These are phyloP conservation scores for Cryphonectria japonica DNA, from an alignment of 2,329 filamentous ascomycete genomes.

Conservation along the genomic window DNA sequence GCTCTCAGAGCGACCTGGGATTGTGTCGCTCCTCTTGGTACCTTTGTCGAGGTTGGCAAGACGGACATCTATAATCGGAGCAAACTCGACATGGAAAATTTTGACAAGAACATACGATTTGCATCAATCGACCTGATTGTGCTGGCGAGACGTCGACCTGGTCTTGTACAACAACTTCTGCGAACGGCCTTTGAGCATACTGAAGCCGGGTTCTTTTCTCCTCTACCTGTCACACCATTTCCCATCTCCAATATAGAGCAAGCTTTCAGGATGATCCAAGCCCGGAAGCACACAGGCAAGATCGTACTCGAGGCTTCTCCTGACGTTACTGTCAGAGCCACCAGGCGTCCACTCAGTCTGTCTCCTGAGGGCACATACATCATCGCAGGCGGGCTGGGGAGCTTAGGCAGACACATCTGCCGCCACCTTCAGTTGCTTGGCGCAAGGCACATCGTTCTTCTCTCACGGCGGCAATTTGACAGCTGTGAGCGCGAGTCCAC, in stretches of 20 bases:
- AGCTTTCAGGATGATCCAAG: slow-evolving; percentile 49
- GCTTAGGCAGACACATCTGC: slow-evolving; percentile 36
- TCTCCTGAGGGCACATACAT: slow-evolving; percentile 36
- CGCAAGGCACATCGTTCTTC: slow-evolving; percentile 37
- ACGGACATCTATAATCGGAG: slow-evolving; percentile 37
- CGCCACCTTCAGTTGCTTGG: slow-evolving; percentile 35
- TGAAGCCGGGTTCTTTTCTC: slow-evolving; percentile 30
- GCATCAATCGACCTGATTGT: slow-evolving; percentile 22
- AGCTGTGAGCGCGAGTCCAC: slow-evolving; percentile 2
- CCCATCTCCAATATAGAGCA: slow-evolving; percentile 42
- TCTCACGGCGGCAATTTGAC: slow-evolving; percentile 36
- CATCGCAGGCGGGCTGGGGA: slow-evolving; percentile 40
- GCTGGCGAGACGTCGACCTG: slow-evolving; percentile 4
- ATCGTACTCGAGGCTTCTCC: slow-evolving; percentile 35
- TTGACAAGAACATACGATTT: slow-evolving; percentile 33
- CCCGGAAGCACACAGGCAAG: slow-evolving; percentile 47
- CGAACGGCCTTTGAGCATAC: slow-evolving; percentile 2
- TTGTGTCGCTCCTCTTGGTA: slow-evolving; percentile 38
- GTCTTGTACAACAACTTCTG: slow-evolving; percentile 13
- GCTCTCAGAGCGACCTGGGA: slow-evolving; percentile 31
- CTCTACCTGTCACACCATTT: slow-evolving; percentile 40
- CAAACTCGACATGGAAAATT: slow-evolving; percentile 41
- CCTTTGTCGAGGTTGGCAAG: slow-evolving; percentile 40
- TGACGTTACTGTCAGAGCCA: slow-evolving; percentile 23
- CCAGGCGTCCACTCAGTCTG: not conserved